Percentiles rank a stretch among this genome's conserved stretches.
phyloP scores from a whole-genome alignment of 768 basidiomycete genomes.

The Cystoderma amianthinum region DNA sequence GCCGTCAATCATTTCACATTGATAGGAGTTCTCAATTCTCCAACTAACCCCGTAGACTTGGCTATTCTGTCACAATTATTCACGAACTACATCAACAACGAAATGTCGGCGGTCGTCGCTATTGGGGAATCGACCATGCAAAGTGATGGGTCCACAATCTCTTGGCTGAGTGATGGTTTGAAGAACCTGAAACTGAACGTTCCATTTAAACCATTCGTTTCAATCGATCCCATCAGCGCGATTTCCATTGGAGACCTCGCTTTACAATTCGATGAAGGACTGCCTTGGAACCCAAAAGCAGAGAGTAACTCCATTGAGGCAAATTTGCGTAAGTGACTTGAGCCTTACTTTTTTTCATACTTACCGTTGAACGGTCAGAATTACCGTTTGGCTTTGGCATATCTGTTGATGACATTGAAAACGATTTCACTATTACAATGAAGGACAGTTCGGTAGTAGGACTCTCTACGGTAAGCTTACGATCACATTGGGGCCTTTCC shows the following conservation, averaged over 20 bases:
- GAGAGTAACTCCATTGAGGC: slow-evolving; percentile 57
- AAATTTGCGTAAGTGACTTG: slow-evolving; percentile 35
- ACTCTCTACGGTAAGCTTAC: slow-evolving; percentile 43
- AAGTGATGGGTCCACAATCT: slow-evolving; percentile 45
- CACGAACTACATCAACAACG: slow-evolving; percentile 65
- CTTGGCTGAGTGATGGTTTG: slow-evolving; percentile 63
- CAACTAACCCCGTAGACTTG: slow-evolving; percentile 38
- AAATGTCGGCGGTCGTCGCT: slow-evolving; percentile 50
- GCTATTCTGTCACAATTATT: slow-evolving; percentile 53
- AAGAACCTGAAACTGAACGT: slow-evolving; percentile 50
- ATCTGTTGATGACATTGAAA: slow-evolving; percentile 53
- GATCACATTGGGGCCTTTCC: not conserved
- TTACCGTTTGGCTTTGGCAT: slow-evolving; percentile 68
- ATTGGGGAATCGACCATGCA: slow-evolving; percentile 54
- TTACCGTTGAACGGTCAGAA: slow-evolving; percentile 23
- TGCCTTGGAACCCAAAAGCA: slow-evolving; percentile 52
- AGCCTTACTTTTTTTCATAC: not conserved
- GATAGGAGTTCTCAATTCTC: slow-evolving; percentile 46
- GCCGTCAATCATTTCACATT: slow-evolving; percentile 55
- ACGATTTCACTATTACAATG: slow-evolving; percentile 55
- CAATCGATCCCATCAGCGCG: slow-evolving; percentile 58
- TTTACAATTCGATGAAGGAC: slow-evolving; percentile 44
- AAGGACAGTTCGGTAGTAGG: slow-evolving; percentile 47
- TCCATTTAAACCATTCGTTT: slow-evolving; percentile 43
- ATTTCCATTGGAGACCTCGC: slow-evolving; percentile 57